phyloP scores from a whole-genome alignment of 2,329 filamentous ascomycete genomes.

The Saccharata proteae region DNA sequence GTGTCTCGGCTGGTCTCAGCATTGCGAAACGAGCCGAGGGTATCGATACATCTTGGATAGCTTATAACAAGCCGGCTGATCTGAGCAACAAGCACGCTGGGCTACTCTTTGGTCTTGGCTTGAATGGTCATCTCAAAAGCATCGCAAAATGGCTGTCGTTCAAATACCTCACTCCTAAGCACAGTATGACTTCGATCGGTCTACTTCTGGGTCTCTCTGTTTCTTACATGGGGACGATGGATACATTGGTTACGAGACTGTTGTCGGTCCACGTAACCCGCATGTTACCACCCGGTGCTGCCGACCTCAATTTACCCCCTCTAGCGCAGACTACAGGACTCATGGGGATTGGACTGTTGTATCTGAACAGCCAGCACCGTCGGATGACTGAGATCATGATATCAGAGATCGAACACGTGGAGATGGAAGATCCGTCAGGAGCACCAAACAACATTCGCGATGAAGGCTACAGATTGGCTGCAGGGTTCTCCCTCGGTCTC shows the following conservation, averaged over 20 bases:
- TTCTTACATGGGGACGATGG: constrained; percentile 94
- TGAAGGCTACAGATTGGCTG: constrained; percentile 91
- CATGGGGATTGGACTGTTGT: constrained; percentile 91
- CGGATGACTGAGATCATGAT: constrained; percentile 99
- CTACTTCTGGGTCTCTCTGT: constrained; percentile 84
- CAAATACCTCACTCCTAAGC: constrained; percentile 97
- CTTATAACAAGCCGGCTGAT: constrained; percentile 92
- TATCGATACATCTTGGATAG: constrained; percentile 97
- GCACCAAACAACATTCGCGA: constrained; percentile 71
- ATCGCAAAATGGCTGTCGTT: constrained; percentile 98
- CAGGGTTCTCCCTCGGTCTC: constrained; percentile 83
- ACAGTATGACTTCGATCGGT: constrained; percentile 97
- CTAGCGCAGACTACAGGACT: constrained; percentile 91
- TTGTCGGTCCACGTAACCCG: constrained; percentile 92
- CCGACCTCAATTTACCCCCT: constrained; percentile 85
- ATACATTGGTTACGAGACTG: constrained; percentile 82
- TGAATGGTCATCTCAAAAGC: constrained; percentile 89
- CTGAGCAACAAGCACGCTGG: constrained; percentile 94
- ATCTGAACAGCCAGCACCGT: constrained; percentile 89
- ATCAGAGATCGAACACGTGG: constrained; percentile 85
- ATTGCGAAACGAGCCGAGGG: constrained; percentile 84
- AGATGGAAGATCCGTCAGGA: constrained; percentile 57
- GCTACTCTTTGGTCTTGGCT: constrained; percentile 75
- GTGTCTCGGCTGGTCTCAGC: constrained; percentile 81
- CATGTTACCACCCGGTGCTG: constrained; percentile 83